Conservation (phyloP, 306 rosid genomes). For the Parietaria judaica region DNA sequence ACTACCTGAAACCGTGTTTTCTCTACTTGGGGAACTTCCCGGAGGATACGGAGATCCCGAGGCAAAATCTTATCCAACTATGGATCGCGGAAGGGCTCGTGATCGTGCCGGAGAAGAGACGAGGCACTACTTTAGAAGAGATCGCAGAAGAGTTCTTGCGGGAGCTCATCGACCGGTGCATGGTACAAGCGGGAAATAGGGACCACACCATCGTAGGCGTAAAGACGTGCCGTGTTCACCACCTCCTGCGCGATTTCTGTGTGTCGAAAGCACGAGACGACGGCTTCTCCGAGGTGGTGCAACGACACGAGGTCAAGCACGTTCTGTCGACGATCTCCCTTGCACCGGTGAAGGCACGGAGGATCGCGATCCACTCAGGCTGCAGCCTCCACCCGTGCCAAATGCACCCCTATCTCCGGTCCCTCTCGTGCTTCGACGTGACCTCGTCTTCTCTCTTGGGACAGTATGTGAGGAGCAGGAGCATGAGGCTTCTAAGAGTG, state of each 20-base stretch:
- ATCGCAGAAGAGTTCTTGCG: conserved; percentile 35
- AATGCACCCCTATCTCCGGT: conserved; percentile 6
- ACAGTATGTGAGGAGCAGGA: neutral
- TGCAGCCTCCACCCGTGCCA: neutral
- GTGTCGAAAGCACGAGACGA: conserved; percentile 36
- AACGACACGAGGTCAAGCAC: neutral
- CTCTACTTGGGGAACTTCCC: conserved; percentile 52
- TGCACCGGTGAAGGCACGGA: neutral
- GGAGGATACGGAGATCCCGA: conserved; percentile 37
- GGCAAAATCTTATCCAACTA: conserved; percentile 28
- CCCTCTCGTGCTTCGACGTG: neutral
- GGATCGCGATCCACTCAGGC: neutral
- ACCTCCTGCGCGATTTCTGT: conserved; percentile 46
- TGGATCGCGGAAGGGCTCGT: conserved; percentile 58
- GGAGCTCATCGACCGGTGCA: conserved; percentile 43
- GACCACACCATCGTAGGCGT: conserved; percentile 33
- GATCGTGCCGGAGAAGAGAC: neutral
- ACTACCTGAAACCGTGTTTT: conserved; percentile 44
- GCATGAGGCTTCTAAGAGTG: neutral
- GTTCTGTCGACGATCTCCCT: neutral
- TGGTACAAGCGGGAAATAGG: conserved; percentile 46
- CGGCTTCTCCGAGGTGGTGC: conserved; percentile 27
- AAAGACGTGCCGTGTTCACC: conserved; percentile 47
- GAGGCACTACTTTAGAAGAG: conserved; percentile 27
- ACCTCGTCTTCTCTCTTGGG: neutral